Evolutionary conservation across 139 green algal species (phyloP).

Genomic region (Tetradesmus obliquus): DNA sequence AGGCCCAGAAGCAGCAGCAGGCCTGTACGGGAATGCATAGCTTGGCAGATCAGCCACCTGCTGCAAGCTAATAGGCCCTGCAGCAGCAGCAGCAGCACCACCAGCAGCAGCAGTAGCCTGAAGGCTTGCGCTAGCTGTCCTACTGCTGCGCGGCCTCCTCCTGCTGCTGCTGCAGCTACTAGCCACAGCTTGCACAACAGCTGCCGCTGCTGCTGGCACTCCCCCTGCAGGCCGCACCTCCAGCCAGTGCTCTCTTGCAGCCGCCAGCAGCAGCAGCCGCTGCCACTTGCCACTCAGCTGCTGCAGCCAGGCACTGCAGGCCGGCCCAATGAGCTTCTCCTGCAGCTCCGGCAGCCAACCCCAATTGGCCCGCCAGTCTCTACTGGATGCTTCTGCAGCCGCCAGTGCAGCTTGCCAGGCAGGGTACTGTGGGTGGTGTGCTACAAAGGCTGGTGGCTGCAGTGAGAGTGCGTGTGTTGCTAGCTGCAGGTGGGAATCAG

Average conservation of each 20-base stretch:
- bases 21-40: neutral
- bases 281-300: neutral
- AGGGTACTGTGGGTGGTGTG: neutral
- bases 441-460: neutral
- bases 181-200: neutral
- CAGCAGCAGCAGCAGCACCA: neutral
- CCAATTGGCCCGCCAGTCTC: neutral
- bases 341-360: neutral
- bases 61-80: neutral
- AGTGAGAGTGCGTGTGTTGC: neutral
- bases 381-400: neutral
- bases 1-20: neutral
- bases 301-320: neutral
- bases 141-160: neutral
- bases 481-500: neutral
- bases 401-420: neutral
- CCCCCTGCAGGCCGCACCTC: neutral
- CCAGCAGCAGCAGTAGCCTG: neutral
- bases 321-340: neutral
- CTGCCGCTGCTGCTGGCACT: neutral
- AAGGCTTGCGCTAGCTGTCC: neutral
- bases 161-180: neutral
- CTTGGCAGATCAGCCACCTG: neutral
- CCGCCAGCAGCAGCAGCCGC: neutral
- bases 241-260: neutral